Evolutionary conservation across 805 yeast genomes (phyloP).

Genomic region (Metschnikowia hibisci): DNA sequence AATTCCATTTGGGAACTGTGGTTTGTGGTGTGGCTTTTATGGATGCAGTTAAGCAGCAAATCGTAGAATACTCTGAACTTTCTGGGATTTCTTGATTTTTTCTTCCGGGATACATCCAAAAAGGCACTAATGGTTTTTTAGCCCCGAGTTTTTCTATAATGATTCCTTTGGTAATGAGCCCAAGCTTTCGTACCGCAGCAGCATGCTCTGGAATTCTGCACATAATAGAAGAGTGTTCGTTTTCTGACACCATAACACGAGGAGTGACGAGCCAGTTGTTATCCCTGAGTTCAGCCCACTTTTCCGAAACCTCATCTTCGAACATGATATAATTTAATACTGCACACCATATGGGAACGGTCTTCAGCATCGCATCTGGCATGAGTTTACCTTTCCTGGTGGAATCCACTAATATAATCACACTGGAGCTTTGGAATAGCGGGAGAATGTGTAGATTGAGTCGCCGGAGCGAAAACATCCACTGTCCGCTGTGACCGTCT

Average conservation of each 20-base stretch:
- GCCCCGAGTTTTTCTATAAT: constrained; percentile 28
- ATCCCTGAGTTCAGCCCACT: not conserved
- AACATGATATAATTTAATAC: constrained; percentile 58
- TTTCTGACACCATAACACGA: constrained; percentile 47
- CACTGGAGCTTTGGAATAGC: constrained; percentile 37
- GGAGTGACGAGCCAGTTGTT: constrained; percentile 47
- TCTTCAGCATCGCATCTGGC: constrained; percentile 85
- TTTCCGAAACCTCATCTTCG: constrained; percentile 21
- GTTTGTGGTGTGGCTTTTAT: constrained; percentile 5
- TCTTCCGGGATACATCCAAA: constrained; percentile 64
- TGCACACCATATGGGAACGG: constrained; percentile 90
- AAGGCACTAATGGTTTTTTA: constrained; percentile 53
- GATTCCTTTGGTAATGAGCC: constrained; percentile 33
- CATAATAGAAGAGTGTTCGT: constrained; percentile 53
- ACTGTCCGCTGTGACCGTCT: constrained; percentile 81
- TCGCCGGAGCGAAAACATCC: constrained; percentile 74
- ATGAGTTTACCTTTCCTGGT: constrained; percentile 80
- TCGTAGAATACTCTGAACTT: constrained; percentile 6
- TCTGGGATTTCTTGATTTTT: not conserved
- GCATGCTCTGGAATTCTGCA: constrained; percentile 48
- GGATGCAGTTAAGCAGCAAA: constrained; percentile 17
- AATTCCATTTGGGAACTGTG: constrained; percentile 10
- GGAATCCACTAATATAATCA: constrained; percentile 70
- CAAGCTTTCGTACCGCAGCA: constrained; percentile 36
- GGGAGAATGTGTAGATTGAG: constrained; percentile 69